Evolutionary conservation across 2,329 filamentous ascomycete genomes (phyloP).

Genomic region (Fusarium secorum): DNA sequence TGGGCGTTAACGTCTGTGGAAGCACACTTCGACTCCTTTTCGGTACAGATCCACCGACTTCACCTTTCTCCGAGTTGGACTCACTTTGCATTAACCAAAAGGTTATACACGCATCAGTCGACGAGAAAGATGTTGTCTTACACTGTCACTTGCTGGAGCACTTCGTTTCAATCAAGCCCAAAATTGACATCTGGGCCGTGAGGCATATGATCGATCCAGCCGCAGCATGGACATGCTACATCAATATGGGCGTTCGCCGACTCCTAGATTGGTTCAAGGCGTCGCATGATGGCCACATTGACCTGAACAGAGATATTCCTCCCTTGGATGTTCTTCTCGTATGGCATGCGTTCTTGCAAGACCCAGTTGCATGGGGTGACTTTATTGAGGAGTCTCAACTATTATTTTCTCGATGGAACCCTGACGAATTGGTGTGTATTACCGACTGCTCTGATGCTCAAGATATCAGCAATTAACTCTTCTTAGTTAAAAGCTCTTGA

Average conservation of each 20-base stretch:
- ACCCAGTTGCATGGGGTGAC: background rate
- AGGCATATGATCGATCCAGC: background rate
- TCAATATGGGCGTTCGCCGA: slow-evolving; percentile 24
- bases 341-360: slow-evolving; percentile 25
- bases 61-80: background rate
- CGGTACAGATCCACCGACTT: background rate
- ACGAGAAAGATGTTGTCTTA: background rate
- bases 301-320: slow-evolving; percentile 2
- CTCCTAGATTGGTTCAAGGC: slow-evolving; percentile 17
- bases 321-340: slow-evolving; percentile 24
- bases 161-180: slow-evolving; percentile 7
- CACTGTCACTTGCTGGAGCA: slow-evolving; percentile 26
- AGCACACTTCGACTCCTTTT: slow-evolving; percentile 3
- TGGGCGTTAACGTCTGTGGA: background rate
- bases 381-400: background rate
- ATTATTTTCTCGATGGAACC: slow-evolving; percentile 10
- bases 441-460: background rate
- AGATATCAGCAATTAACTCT: background rate
- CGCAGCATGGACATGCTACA: slow-evolving; percentile 28
- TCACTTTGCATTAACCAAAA: background rate
- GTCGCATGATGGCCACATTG: background rate
- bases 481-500: slow-evolving; percentile 5
- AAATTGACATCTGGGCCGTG: slow-evolving; percentile 14
- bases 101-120: background rate
- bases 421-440: slow-evolving; percentile 10